Evolutionary conservation across 2,329 filamentous ascomycete genomes (phyloP).

Genomic region (Ilyonectria sp.): DNA sequence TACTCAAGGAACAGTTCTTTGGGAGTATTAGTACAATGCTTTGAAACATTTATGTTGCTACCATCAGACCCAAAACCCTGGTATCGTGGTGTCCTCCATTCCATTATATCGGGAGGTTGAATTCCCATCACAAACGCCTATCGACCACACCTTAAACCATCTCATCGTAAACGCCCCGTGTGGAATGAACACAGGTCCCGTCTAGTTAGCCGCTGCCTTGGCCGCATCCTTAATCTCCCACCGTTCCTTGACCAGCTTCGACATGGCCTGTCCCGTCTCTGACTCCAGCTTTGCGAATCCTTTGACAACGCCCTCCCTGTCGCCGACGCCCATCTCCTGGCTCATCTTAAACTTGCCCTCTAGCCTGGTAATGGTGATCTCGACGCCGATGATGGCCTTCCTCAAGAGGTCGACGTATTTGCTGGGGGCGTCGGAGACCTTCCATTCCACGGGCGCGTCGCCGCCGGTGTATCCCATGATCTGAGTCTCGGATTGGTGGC

Average conservation of each 20-base stretch:
- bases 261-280: conserved; percentile 51
- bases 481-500: conserved; percentile 63
- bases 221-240: conserved; percentile 46
- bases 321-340: conserved; percentile 69
- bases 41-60: not conserved
- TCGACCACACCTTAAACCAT: not conserved
- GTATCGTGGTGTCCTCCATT: not conserved
- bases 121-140: not conserved
- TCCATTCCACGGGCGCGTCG: conserved; percentile 62
- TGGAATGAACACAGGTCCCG: not conserved
- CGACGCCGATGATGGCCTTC: conserved; percentile 73
- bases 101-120: not conserved
- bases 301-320: conserved; percentile 69
- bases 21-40: not conserved
- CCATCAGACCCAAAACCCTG: not conserved
- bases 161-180: not conserved
- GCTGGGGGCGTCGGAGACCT: conserved; percentile 69
- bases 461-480: conserved; percentile 70
- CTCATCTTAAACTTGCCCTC: conserved; percentile 79
- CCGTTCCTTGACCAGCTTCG: conserved; percentile 51
- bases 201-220: conserved; percentile 22
- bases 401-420: conserved; percentile 70
- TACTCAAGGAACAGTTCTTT: not conserved
- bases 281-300: conserved; percentile 64
- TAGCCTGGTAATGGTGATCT: conserved; percentile 69